Base-by-base conservation (phyloP, 371 early-diverging fungal genomes). In the Rhizomucor miehei region DNA sequence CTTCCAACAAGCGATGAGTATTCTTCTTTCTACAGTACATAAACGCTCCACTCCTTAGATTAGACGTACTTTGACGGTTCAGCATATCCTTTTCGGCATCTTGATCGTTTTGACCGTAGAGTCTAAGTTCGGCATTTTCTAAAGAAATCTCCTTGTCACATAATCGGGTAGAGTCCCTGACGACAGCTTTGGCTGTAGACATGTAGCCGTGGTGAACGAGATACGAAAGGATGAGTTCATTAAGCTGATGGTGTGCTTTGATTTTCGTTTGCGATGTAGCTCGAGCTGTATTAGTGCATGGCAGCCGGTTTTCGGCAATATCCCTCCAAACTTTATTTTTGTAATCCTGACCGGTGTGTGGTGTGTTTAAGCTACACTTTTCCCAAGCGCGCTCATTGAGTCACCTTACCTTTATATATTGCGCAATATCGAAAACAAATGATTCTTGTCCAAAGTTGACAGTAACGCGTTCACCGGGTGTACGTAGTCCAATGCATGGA, bases 401-500 rank as follows among this genome's bases (percentile, higher is more conserved):
- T 25, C 29, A 44, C 34, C 51, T 45, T 69, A 75, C 81, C 60
- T 75, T 70, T 54, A 87, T 82, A 57, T 90, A 89, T 48, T 81
- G 75, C 11, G 79, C 81, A 62, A 96, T 94, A 62, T 92, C 92
- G 70, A 87, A 98, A 37, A 72, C 67, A 73, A 96, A 98, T 6
- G 82, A 79, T 37, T 57, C 57, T 29, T 84, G 80, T 3, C 98
- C 97, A 85, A 98, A 98, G 66, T 96, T 98, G 0, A 86, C 90
- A 53, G 80, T 80, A 20, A 95, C 71, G 34, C 82, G 63, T 67
- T 95, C 98, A 16, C 89, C 91, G 0, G 79, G 78, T 8, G 97
- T 94, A 40, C 93, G 69, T 70, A 95, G 75, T 2, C 97, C 98
- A 48, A 98, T 84, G 14, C 84, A 83, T 0, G 97, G 95, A 52